Evolutionary conservation across 768 basidiomycete genomes (phyloP), one percentile per base, ranked within the genome.

Genomic region (Lactarius tabidus): DNA sequence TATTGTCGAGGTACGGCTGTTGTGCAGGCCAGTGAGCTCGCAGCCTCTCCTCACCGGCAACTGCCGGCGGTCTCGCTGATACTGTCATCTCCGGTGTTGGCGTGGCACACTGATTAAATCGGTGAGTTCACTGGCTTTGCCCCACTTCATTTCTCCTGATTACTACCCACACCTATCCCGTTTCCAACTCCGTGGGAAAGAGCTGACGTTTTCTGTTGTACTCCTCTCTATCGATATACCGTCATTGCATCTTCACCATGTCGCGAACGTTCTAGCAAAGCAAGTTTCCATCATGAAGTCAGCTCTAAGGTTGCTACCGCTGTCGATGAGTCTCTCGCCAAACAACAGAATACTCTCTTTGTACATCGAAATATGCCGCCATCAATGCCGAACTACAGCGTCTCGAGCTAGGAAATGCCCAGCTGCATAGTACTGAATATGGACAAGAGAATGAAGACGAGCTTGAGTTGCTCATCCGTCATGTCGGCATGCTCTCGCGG

Each of bases 281-380:
- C 87, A 88, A 59, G 78, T 85, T 3, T 89, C 89, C 51, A 91
- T 93, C 38, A 85, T 85, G 26, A 93, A 74, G 89, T 93, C 0
- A 85, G 88, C 18, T 85, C 86, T 73, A 92, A 90, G 79, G 90
- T 93, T 58, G 86, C 89, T 6, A 82, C 84, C 36, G 86, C 89
- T 23, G 88, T 93, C 14, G 90, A 91, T 67, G 91, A 93, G 72
- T 86, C 86, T 5, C 81, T 90, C n/a, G n/a, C 89, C 29, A 91
- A 90, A 63, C 91, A 93, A 70, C 91, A 93, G 75, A 93, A 93
- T 71, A 91, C 92, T 66, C 89, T 88, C 71, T 93, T 91, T 78
- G 80, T 93, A 3, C 85, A 89, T 29, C 91, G 93, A 69, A 93
- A 70, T 84, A 91, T 17, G 84, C 88, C 2, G 90, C 89, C 23